Conservation (phyloP, 2,329 filamentous ascomycete genomes). For the Dothidotthia symphoricarpi region DNA sequence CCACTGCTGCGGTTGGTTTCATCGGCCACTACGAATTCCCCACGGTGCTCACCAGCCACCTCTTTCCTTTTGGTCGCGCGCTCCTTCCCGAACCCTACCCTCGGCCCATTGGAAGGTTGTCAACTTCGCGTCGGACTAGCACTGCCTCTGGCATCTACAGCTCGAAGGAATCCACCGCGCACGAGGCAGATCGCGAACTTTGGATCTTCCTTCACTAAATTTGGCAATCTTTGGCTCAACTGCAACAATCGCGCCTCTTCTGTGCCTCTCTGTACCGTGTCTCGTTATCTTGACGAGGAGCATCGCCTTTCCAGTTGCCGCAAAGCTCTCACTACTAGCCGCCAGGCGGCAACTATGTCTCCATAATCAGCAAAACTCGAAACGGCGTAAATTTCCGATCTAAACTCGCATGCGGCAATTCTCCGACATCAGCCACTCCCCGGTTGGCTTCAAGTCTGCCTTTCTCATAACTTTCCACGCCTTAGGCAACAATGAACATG, state of each 20-base stretch:
- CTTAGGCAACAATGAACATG: conserved; percentile 27
- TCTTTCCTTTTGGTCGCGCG: conserved; percentile 21
- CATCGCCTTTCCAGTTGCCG: conserved; percentile 13
- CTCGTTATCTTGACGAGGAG: conserved; percentile 14
- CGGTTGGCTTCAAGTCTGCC: conserved; percentile 21
- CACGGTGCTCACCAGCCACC: conserved; percentile 22
- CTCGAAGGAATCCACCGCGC: conserved; percentile 23
- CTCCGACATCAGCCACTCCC: conserved; percentile 9
- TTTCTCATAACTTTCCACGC: conserved; percentile 14
- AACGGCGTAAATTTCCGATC: conserved; percentile 33
- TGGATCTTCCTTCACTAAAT: conserved; percentile 14
- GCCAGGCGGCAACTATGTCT: conserved; percentile 37
- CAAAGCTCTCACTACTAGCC: conserved; percentile 17
- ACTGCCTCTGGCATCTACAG: conserved; percentile 35
- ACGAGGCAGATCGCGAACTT: conserved; percentile 36
- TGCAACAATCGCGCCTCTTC: conserved; percentile 3
- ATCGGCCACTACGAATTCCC: conserved; percentile 22
- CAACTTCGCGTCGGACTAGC: conserved; percentile 28
- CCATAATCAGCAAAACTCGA: conserved; percentile 23
- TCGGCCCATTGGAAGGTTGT: conserved; percentile 25
- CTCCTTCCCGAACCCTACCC: conserved; percentile 20
- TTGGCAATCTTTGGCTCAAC: too few relatives aligned
- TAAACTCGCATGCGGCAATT: conserved; percentile 8
- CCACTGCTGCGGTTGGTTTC: conserved; percentile 32
- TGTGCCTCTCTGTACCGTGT: conserved; percentile 14